These are phyloP conservation scores for Dipodascus albidus DNA, from an alignment of 805 yeast genomes.

Conservation along the genomic window DNA sequence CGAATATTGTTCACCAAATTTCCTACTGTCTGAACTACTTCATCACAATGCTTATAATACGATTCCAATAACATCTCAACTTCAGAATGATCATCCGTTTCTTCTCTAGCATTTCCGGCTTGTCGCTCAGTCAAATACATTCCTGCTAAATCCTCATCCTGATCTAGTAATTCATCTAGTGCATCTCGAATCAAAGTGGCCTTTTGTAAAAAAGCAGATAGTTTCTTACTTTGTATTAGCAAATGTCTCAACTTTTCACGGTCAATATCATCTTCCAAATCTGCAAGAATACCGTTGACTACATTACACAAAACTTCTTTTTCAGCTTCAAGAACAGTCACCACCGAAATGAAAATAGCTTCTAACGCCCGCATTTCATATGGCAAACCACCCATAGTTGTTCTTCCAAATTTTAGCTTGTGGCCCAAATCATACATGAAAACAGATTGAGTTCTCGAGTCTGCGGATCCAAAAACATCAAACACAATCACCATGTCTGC, in stretches of 20 bases:
- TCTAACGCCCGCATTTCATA: conserved; percentile 90
- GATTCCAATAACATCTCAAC: conserved; percentile 85
- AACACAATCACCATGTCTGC: conserved; percentile 71
- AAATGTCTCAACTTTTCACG: conserved; percentile 66
- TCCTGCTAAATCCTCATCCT: conserved; percentile 77
- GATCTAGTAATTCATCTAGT: conserved; percentile 73
- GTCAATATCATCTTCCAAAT: conserved; percentile 74
- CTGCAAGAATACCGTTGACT: conserved; percentile 59
- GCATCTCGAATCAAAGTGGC: conserved; percentile 72
- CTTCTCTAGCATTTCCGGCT: conserved; percentile 30
- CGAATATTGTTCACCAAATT: conserved; percentile 69
- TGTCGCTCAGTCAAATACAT: conserved; percentile 62
- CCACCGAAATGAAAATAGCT: conserved; percentile 69
- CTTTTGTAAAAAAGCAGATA: conserved; percentile 75
- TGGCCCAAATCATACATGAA: conserved; percentile 74
- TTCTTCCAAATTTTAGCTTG: conserved; percentile 37
- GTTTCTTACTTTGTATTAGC: conserved; percentile 73
- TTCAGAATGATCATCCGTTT: conserved; percentile 49
- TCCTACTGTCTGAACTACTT: conserved; percentile 83
- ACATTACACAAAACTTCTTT: conserved; percentile 75
- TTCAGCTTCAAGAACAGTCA: conserved; percentile 71
- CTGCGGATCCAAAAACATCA: conserved; percentile 55
- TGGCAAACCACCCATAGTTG: conserved; percentile 40
- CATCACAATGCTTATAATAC: conserved; percentile 84
- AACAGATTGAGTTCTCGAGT: conserved; percentile 56